Evolutionary conservation across 768 basidiomycete genomes (phyloP).

Genomic region (Auriscalpium orientale): DNA sequence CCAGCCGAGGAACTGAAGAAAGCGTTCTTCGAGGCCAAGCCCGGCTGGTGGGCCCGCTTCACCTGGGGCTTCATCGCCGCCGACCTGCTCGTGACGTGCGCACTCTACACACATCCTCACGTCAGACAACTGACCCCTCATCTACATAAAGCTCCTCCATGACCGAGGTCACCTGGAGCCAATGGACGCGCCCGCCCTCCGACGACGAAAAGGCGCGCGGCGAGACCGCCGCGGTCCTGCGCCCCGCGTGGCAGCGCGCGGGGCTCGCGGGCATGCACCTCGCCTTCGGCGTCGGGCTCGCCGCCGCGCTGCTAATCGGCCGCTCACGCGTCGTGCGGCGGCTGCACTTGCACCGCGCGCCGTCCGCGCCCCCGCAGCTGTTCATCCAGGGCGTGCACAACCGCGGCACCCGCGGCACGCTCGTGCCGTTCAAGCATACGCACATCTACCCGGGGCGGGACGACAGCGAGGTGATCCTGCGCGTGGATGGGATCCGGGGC

Average conservation of each 20-base stretch:
- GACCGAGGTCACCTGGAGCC: constrained; percentile 15
- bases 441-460: constrained; percentile 13
- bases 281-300: constrained; percentile 11
- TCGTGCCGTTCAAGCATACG: constrained; percentile 9
- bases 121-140: neutral
- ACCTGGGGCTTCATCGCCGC: constrained; percentile 14
- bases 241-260: constrained; percentile 14
- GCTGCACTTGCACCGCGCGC: constrained; percentile 8
- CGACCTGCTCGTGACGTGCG: constrained; percentile 15
- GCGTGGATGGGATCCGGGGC: constrained; percentile 11
- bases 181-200: constrained; percentile 11
- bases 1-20: neutral
- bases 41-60: constrained; percentile 12
- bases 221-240: neutral
- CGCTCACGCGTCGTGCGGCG: constrained; percentile 14
- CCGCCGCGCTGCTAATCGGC: constrained; percentile 7
- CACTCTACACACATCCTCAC: neutral
- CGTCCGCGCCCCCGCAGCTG: constrained; percentile 7
- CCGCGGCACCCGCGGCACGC: constrained; percentile 2
- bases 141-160: constrained; percentile 9
- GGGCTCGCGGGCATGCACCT: constrained; percentile 9
- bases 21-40: constrained; percentile 8
- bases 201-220: neutral
- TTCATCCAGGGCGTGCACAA: constrained; percentile 7
- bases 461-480: constrained; percentile 11